Evolutionary conservation across 768 basidiomycete species (phyloP).

Genomic region (Mycena vitilis): DNA sequence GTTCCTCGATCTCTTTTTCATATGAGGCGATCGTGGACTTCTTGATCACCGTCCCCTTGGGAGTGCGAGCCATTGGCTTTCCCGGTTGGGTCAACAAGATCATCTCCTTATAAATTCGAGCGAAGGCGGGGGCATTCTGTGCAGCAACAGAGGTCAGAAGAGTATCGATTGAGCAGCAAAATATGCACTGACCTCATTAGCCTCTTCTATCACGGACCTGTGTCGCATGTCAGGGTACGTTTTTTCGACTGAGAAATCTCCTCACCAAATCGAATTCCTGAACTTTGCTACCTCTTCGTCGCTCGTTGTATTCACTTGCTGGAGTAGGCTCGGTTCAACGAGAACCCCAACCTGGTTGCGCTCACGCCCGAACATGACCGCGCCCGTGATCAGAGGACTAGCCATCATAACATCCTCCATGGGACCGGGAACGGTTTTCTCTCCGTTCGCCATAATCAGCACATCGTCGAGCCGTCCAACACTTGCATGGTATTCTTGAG

Average conservation of each 20-base stretch:
- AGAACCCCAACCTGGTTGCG: conserved; percentile 39
- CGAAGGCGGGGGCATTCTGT: conserved; percentile 54
- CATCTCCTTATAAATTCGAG: conserved; percentile 64
- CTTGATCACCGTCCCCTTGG: conserved; percentile 61
- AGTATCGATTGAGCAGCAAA: background rate
- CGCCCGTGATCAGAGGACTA: conserved; percentile 33
- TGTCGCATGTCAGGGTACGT: background rate
- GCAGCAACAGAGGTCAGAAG: conserved; percentile 2
- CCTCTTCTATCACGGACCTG: conserved; percentile 56
- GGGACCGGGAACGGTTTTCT: conserved; percentile 45
- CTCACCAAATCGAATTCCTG: conserved; percentile 53
- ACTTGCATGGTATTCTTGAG: conserved; percentile 22
- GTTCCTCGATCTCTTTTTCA: conserved; percentile 56
- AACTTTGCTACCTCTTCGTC: conserved; percentile 35
- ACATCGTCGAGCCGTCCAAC: conserved; percentile 48
- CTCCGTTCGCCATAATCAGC: conserved; percentile 42
- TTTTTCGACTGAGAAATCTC: background rate
- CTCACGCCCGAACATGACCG: conserved; percentile 32
- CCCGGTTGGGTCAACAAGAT: conserved; percentile 53
- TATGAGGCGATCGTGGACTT: conserved; percentile 57
- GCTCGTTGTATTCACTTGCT: conserved; percentile 29
- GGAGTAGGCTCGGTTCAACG: conserved; percentile 32
- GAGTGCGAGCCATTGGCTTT: conserved; percentile 57
- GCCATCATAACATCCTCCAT: conserved; percentile 39
- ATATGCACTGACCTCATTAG: conserved; percentile 44